A percentile compares a stretch with the other conserved stretches of the same genome.
phyloP scores from a whole-genome alignment of 306 rosid genomes.

The Ochetophila trinervis region DNA sequence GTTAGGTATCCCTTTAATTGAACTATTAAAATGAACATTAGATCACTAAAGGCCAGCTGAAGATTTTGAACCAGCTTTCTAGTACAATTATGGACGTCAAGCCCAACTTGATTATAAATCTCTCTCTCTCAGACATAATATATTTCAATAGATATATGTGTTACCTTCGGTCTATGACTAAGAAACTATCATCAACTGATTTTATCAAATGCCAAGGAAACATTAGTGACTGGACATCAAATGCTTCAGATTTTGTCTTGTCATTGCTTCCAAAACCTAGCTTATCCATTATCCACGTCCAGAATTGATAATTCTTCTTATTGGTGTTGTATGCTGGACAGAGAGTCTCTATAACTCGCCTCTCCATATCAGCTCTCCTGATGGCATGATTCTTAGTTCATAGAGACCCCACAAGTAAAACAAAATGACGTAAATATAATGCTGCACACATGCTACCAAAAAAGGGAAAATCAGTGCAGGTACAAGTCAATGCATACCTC shows the following conservation, averaged over 20 bases:
- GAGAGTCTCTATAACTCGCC: conserved; percentile 65
- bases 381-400: conserved; percentile 81
- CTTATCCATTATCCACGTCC: conserved; percentile 62
- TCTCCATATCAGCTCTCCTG: conserved; percentile 77
- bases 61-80: too few species aligned
- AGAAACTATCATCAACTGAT: conserved; percentile 52
- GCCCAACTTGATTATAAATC: too few species aligned
- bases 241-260: conserved; percentile 45
- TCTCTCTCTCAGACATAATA: too few species aligned
- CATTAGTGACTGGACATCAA: conserved; percentile 44
- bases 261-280: conserved; percentile 53
- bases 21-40: too few species aligned
- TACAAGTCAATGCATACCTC: conserved; percentile 55
- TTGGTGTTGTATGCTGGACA: conserved; percentile 43
- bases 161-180: conserved; percentile 67
- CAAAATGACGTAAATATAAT: conserved; percentile 14
- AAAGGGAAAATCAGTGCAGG: background rate
- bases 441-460: background rate
- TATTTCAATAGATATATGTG: background rate
- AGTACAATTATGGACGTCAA: too few species aligned
- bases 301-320: conserved; percentile 43
- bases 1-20: too few species aligned
- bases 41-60: too few species aligned
- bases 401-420: conserved; percentile 26
- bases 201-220: conserved; percentile 92